Percentiles rank a stretch among this genome's conserved stretches.
These are phyloP conservation scores for Hemisphaericaspora xylanilytica DNA, from an alignment of 1,139 yeast genomes.

Conservation along the genomic window DNA sequence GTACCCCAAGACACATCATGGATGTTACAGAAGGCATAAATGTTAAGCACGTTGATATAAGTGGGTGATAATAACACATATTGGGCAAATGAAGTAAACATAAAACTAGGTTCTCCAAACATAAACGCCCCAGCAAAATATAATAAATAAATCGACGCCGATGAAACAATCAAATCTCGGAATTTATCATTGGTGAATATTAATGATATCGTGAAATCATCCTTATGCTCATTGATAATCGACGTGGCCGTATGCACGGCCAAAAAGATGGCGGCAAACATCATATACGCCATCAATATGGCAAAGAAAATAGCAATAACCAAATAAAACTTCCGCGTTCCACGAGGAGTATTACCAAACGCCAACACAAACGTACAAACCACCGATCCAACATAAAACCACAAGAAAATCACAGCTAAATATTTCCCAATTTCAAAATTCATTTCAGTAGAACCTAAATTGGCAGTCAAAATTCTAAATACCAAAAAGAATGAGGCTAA, in stretches of 20 bases:
- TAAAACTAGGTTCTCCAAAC: slow-evolving; percentile 52
- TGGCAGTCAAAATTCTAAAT: slow-evolving; percentile 71
- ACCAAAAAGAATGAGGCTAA: slow-evolving; percentile 79
- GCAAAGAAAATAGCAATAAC: slow-evolving; percentile 90
- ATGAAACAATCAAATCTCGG: slow-evolving; percentile 49
- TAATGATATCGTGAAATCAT: slow-evolving; percentile 35
- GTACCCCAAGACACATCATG: slow-evolving; percentile 55
- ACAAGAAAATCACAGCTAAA: slow-evolving; percentile 75
- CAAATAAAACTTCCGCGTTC: slow-evolving; percentile 79
- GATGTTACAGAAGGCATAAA: slow-evolving; percentile 50
- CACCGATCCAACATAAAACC: slow-evolving; percentile 88
- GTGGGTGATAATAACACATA: slow-evolving; percentile 48
- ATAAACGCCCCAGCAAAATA: slow-evolving; percentile 47
- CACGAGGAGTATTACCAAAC: slow-evolving; percentile 92
- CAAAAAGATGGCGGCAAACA: slow-evolving; percentile 58
- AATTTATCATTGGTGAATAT: slow-evolving; percentile 44
- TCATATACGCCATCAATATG: slow-evolving; percentile 84
- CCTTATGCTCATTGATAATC: slow-evolving; percentile 30
- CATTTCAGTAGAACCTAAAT: slow-evolving; percentile 52
- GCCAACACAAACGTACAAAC: slow-evolving; percentile 88
- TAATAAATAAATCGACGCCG: slow-evolving; percentile 45
- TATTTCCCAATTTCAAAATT: slow-evolving; percentile 67
- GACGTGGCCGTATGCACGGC: slow-evolving; percentile 45
- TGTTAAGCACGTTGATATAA: slow-evolving; percentile 47
- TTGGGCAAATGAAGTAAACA: slow-evolving; percentile 49